phyloP scores from a whole-genome alignment of 768 basidiomycete genomes.

The Pulveroboletus frians region DNA sequence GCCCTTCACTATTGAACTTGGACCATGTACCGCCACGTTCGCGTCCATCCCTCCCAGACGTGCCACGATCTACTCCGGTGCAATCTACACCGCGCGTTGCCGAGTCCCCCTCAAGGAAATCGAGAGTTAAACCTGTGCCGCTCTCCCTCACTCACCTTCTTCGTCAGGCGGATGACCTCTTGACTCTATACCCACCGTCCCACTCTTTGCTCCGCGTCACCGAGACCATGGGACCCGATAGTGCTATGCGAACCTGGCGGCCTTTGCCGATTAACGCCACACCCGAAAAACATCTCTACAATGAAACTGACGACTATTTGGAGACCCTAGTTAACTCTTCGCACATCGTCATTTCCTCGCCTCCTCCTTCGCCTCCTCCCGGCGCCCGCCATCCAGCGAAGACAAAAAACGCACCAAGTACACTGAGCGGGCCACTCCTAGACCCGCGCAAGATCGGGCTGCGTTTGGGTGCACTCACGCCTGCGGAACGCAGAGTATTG shows the following conservation, averaged over 20 bases:
- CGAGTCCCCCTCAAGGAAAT: constrained; percentile 4
- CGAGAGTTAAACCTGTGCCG: constrained; percentile 21
- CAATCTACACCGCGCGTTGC: neutral
- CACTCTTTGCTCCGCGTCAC: constrained; percentile 49
- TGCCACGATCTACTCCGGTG: neutral
- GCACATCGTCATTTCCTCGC: constrained; percentile 23
- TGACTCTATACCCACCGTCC: constrained; percentile 52
- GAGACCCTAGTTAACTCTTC: constrained; percentile 22
- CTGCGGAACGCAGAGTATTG: constrained; percentile 32
- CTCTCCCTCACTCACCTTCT: constrained; percentile 49
- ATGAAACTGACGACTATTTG: constrained; percentile 25
- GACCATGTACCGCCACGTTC: constrained; percentile 1
- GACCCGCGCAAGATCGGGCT: constrained; percentile 16
- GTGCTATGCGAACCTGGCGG: constrained; percentile 68
- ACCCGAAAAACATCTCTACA: constrained; percentile 22
- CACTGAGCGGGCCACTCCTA: constrained; percentile 5
- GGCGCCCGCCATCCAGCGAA: constrained; percentile 10
- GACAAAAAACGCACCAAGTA: constrained; percentile 11
- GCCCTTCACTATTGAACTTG: neutral
- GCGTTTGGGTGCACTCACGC: constrained; percentile 24
- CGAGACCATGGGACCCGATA: constrained; percentile 72
- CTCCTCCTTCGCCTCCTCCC: constrained; percentile 19
- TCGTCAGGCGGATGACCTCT: constrained; percentile 53
- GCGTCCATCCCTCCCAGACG: constrained; percentile 6
- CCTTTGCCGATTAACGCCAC: constrained; percentile 26